These are phyloP conservation scores for Pythium aristosporum DNA, from an alignment of 352 stramenopile genomes.

Conservation along the genomic window DNA sequence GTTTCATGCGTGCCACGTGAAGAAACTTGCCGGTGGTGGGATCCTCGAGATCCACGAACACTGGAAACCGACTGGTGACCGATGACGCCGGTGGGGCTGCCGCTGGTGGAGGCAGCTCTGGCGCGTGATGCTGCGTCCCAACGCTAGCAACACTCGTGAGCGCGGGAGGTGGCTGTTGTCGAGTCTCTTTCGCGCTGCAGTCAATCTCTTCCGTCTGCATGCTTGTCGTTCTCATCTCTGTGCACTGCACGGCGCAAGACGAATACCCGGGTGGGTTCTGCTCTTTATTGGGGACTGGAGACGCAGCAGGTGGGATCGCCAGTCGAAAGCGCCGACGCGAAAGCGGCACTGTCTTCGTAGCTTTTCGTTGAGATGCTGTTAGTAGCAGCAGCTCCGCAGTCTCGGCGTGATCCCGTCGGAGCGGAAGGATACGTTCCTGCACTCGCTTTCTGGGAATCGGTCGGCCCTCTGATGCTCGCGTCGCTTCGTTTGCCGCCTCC, in stretches of 20 bases:
- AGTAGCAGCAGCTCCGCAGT: constrained; percentile 13
- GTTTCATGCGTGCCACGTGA: constrained; percentile 9
- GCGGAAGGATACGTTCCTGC: constrained; percentile 6
- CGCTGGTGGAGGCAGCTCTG: background rate
- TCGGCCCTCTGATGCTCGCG: background rate
- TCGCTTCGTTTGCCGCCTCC: background rate
- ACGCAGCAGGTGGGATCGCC: background rate
- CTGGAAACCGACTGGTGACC: constrained; percentile 18
- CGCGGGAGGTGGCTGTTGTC: background rate
- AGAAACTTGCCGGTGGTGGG: constrained; percentile 9
- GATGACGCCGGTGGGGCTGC: background rate
- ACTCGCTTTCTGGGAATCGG: background rate
- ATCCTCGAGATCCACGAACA: constrained; percentile 21
- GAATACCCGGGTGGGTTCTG: background rate
- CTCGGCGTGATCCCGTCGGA: constrained; percentile 2
- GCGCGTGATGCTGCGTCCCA: background rate
- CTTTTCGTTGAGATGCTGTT: background rate
- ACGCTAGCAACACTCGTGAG: background rate
- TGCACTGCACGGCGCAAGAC: constrained; percentile 13
- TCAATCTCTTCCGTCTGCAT: constrained; percentile 16
- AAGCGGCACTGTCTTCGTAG: constrained; percentile 6
- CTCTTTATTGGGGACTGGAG: background rate
- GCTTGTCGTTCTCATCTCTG: constrained; percentile 9
- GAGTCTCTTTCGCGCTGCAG: background rate
- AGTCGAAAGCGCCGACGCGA: constrained; percentile 16